Evolutionary conservation across 805 yeast species (phyloP).

Genomic region (Alloascoidea hylecoeti): DNA sequence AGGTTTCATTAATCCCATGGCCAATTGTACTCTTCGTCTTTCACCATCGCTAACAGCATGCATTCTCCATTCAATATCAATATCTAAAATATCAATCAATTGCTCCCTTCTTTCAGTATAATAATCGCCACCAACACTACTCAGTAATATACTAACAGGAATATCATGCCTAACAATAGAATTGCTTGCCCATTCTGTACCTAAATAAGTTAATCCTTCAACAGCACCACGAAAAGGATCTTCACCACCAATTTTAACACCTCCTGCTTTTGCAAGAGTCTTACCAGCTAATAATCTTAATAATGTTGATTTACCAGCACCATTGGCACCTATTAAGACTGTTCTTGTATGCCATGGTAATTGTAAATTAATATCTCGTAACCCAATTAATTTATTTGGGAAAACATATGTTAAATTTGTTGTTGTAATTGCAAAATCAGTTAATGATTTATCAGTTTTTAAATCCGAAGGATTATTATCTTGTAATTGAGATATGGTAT

Average conservation of each 20-base stretch:
- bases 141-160: slow-evolving; percentile 65
- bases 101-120: slow-evolving; percentile 65
- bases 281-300: slow-evolving; percentile 83
- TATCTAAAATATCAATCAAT: slow-evolving; percentile 65
- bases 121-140: slow-evolving; percentile 72
- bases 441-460: no score
- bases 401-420: slow-evolving; percentile 56
- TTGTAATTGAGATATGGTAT: no score
- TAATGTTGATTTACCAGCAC: slow-evolving; percentile 93
- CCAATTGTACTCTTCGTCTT: slow-evolving; percentile 83
- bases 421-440: slow-evolving; percentile 44
- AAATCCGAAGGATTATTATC: no score
- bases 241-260: slow-evolving; percentile 58
- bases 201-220: slow-evolving; percentile 53
- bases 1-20: slow-evolving; percentile 85
- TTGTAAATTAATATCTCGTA: slow-evolving; percentile 43
- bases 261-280: slow-evolving; percentile 65
- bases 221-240: slow-evolving; percentile 72
- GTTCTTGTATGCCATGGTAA: slow-evolving; percentile 66
- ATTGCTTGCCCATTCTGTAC: slow-evolving; percentile 96
- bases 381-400: slow-evolving; percentile 47
- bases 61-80: slow-evolving; percentile 88
- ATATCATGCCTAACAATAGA: slow-evolving; percentile 84
- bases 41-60: slow-evolving; percentile 88
- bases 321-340: slow-evolving; percentile 83